phyloP scores from a whole-genome alignment of 2,329 filamentous ascomycete species.

The Epicoccum sorghinum region DNA sequence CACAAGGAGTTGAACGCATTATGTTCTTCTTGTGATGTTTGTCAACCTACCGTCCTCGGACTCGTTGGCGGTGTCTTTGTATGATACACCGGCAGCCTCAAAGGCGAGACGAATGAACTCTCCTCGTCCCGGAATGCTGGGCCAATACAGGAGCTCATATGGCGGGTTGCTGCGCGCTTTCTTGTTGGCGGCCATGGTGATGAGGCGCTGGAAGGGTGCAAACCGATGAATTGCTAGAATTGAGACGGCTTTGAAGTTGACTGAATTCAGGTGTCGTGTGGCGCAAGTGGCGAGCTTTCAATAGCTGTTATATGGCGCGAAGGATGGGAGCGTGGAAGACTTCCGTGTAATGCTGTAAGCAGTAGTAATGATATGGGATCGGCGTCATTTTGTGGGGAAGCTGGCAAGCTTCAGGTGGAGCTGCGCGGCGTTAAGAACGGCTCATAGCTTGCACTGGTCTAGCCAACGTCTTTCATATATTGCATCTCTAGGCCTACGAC shows the following conservation, averaged over 20 bases:
- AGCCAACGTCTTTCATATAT: too few species aligned
- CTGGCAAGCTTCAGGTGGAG: conserved; percentile 1
- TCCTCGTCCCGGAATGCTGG: conserved; percentile 72
- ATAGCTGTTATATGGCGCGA: neutral
- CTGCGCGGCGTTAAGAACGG: conserved; percentile 1
- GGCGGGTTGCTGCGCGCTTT: conserved; percentile 46
- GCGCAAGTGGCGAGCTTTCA: neutral
- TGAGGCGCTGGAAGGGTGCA: neutral
- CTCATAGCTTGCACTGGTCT: too few species aligned
- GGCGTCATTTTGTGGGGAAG: conserved; percentile 27
- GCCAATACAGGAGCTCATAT: conserved; percentile 76
- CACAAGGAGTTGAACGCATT: too few species aligned
- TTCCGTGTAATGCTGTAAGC: conserved; percentile 5
- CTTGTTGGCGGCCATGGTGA: conserved; percentile 33
- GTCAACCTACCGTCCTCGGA: conserved; percentile 51
- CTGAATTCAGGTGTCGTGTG: neutral
- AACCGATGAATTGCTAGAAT: neutral
- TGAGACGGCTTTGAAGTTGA: neutral
- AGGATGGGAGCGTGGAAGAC: neutral
- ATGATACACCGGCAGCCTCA: conserved; percentile 69
- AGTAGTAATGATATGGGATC: neutral
- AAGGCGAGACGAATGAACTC: conserved; percentile 76
- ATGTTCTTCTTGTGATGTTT: neutral
- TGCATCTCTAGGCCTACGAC: too few species aligned
- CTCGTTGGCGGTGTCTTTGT: conserved; percentile 65